phyloP scores from a whole-genome alignment of 2,329 filamentous ascomycete genomes.

The Pseudogymnoascus sp. region DNA sequence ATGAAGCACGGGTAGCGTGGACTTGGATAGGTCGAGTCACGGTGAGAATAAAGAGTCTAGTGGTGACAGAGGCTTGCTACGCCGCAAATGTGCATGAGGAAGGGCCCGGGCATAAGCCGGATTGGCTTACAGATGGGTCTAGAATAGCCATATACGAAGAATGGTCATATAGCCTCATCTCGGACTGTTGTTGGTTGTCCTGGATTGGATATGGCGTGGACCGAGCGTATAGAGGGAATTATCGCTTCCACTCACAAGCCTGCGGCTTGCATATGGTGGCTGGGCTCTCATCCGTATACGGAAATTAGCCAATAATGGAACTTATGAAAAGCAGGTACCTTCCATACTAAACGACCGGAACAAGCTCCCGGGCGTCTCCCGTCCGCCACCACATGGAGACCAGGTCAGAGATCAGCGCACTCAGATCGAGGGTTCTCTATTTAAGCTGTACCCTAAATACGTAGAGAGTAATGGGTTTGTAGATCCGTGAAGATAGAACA shows the following conservation, averaged over 20 bases:
- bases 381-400: slow-evolving; percentile 1
- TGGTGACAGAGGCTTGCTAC: slow-evolving; percentile 3
- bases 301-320: slow-evolving; percentile 2
- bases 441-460: background rate
- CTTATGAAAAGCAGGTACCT: slow-evolving; percentile 3
- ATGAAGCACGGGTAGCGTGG: background rate
- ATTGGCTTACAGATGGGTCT: background rate
- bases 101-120: background rate
- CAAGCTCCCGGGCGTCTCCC: background rate
- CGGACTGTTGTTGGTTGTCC: background rate
- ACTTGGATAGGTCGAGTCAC: background rate
- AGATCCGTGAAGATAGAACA: background rate
- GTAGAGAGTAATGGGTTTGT: background rate
- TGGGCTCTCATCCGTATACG: background rate
- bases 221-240: background rate
- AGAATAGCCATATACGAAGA: background rate
- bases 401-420: slow-evolving; percentile 4
- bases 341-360: background rate
- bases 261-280: background rate
- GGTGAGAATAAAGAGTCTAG: slow-evolving; percentile 7
- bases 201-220: background rate
- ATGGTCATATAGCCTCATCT: background rate
- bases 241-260: background rate
- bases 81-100: background rate
- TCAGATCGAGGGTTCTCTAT: background rate